Base-by-base conservation (phyloP, 306 rosid species). In the Sesbania bispinosa region DNA sequence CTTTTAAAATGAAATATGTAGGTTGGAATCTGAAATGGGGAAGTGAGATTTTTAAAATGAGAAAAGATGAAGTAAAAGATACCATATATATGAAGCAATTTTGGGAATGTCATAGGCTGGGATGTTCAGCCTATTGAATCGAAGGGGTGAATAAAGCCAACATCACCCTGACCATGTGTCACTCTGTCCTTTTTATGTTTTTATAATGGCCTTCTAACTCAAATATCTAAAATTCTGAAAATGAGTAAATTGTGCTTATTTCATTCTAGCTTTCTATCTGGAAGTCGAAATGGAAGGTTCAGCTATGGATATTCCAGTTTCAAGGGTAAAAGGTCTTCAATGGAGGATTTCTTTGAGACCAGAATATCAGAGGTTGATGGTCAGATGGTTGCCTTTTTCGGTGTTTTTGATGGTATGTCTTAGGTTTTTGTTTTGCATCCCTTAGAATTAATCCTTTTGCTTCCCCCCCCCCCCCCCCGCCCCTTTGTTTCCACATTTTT, bases 331-430 rank as follows among this genome's bases (percentile, higher is more conserved):
- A 85, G 97, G 68, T 71, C 97, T 77, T 92, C 96, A 6, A 92
- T 92, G 97, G 97, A 92, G 88, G 97, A 92, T 80, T 92, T 85
- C 83, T 92, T 77, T 60, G 97, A 85, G 87, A 86, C 93, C 29
- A 84, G 52, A 18, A 84, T 86, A 64, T 87, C 93, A 27, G 97
- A 89, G 75, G 81, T 92, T 45, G 92, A 92, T 77, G 97, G 93
- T 58, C 93, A 92, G 71, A 87, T 68, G 86, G 97, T 92, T 20
- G 97, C 90, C 10, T 89, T 92, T 82, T 92, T 92, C 32, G 97
- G 96, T 72, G 97, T 92, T 82, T 92, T 92, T 71, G 97, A 92
- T 83, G 97, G 97, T 92, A 89, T 52, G 79, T 59, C 39, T 71
- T 67, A 24, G 20, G 61, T 15, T 67, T 59, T 20, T 69, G 48